Evolutionary conservation across 257 asterid species (phyloP), one percentile per base, ranked within the genome.

Genomic region (Nicotiana sylvestris): DNA sequence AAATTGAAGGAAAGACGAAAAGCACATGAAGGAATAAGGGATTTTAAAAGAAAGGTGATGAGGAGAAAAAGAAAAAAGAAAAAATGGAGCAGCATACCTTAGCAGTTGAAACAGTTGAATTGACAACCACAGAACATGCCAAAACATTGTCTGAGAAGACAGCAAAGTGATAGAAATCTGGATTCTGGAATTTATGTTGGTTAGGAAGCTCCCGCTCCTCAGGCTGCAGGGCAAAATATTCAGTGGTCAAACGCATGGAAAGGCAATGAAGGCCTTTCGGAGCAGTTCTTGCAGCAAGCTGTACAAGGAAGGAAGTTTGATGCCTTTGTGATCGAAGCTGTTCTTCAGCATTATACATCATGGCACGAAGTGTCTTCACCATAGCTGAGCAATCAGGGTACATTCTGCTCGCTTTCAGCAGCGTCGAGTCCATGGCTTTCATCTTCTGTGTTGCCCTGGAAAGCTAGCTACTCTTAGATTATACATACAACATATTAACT

Each of bases 251-350:
- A 85, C 81, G 91, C 99, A 96, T 92, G 66, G 98, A 88, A 82
- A 96, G 97, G 85, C 99, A 96, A 83, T 94, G 99, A 83, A 92
- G 91, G 84, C 97, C 97, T 88, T 91, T 94, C 1, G 98, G 94
- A 37, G 96, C 91, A 81, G 98, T 92, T 88, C 98, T 90, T 88
- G 94, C 99, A 87, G 98, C 90, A 60, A 94, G 91, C 77, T 85
- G 92, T 82, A 88, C 86, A 74, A 96, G 98, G 90, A 92, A 96
- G 35, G 85, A 55, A 81, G 91, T 92, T 83, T 93, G 97, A 82
- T 80, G 90, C 88, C 86, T 91, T 61, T 90, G 93, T 37, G 91
- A 81, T 66, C 84, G 90, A 76, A 92, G 92, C 88, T 93, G 98
- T 88, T 91, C 95, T 88, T 96, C 99, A 56, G 98, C 92, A 83